A percentile compares a stretch with the other conserved stretches of the same genome.
These are phyloP conservation scores for Arabidopsis arenosa DNA, from an alignment of 345 rosid species.

Conservation along the genomic window DNA sequence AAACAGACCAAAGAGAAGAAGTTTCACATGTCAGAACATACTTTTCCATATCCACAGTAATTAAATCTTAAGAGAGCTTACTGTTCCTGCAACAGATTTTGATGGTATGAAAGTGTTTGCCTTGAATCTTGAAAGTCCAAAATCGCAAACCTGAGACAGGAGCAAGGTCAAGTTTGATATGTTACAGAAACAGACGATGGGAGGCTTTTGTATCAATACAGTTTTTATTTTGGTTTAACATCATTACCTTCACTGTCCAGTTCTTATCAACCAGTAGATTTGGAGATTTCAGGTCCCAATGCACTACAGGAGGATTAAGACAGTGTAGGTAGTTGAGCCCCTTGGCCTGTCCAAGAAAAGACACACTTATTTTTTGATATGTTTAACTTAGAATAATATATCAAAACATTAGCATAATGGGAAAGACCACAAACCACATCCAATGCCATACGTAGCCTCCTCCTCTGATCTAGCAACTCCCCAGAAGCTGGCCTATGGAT, in stretches of 20 bases:
- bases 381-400: not conserved
- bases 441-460: conserved; percentile 87
- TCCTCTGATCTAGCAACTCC: conserved; percentile 84
- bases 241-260: conserved; percentile 89
- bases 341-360: conserved; percentile 75
- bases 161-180: not conserved
- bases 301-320: conserved; percentile 88
- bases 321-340: conserved; percentile 95
- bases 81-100: conserved; percentile 97
- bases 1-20: conserved; percentile 50
- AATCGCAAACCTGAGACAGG: conserved; percentile 77
- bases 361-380: conserved; percentile 6
- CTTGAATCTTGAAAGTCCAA: conserved; percentile 96
- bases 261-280: conserved; percentile 94
- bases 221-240: not conserved
- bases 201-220: not conserved
- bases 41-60: conserved; percentile 26
- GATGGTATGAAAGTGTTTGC: conserved; percentile 88
- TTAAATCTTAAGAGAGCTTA: conserved; percentile 48
- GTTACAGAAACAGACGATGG: not conserved
- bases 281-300: conserved; percentile 98
- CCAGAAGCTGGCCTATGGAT: conserved; percentile 88
- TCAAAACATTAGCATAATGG: not conserved
- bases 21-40: conserved; percentile 43
- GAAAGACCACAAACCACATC: conserved; percentile 73